Evolutionary conservation across 1,284 basidiomycete species (phyloP), one percentile per base, ranked within the genome.

Genomic region (Ceratobasidium sp.): DNA sequence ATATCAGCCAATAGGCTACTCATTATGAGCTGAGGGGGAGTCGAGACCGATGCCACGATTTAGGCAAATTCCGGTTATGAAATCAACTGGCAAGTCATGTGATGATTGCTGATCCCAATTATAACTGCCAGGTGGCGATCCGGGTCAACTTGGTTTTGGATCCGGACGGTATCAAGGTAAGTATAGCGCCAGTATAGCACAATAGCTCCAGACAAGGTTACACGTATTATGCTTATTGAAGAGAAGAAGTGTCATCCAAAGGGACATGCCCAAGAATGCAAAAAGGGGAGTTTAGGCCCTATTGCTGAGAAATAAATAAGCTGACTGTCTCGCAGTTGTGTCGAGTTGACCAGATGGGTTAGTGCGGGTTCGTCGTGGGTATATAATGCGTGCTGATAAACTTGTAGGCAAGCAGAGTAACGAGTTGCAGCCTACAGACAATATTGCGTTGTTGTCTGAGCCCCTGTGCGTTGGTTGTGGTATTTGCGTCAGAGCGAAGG

Each of bases 321-420:
- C 69, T 75, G 47, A 74, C 73, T 76, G 74, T 76, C 77, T 29
- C 36, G 22, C 78, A 95, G 91, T 97, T 95, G 84, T 98, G 96
- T 87, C 97, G 97, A 51, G 97, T 98, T 69, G 96, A 98, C 74
- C 96, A 96, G 86, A 98, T 98, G 97, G 96, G 94, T 95, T 77
- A 78, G 90, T 83, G n/a, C n/a, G 11, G 36, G 11, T n/a, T 36
- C 17, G 62, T 51, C 65, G 64, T 45, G 73, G 54, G n/a, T 51
- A 27, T 60, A 44, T 22, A 24, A 29, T 64, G 33, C 15, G 75
- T 41, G 48, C 65, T 64, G 27, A 22, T 72, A 29, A 73, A 67
- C 1, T 41, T 60, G 24, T 75, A 96, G 95, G 96, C 54, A 98
- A 98, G 85, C 87, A 98, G 33, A 98, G 97, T 88, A 98, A 98